Conservation (phyloP, 139 green algal genomes). For the Picochlorum sp. region DNA sequence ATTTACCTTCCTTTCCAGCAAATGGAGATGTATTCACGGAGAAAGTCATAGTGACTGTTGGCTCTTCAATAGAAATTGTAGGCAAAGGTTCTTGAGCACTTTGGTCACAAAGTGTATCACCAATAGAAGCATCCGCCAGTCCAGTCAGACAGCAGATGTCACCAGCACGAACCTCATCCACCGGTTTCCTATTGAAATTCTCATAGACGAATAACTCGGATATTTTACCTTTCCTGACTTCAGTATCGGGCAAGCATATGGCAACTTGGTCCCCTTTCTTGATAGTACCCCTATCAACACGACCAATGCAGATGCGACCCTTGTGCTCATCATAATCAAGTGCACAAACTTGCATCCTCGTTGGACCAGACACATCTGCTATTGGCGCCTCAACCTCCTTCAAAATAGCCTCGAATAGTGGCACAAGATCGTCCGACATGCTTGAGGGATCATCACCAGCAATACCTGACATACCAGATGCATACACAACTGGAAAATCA, state of each 20-base stretch:
- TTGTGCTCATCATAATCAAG: constrained; percentile 95
- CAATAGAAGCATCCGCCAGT: constrained; percentile 69
- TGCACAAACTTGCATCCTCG: constrained; percentile 77
- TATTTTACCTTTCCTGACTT: constrained; percentile 39
- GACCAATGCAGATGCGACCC: constrained; percentile 86
- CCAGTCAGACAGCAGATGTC: constrained; percentile 88
- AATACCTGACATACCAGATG: constrained; percentile 80
- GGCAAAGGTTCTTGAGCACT: constrained; percentile 58
- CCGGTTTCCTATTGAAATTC: constrained; percentile 64
- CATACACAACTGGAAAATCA: constrained; percentile 81
- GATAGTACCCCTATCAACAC: constrained; percentile 67
- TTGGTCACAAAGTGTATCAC: constrained; percentile 80
- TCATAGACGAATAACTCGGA: constrained; percentile 94
- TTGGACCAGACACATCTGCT: constrained; percentile 49
- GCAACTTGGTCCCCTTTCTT: constrained; percentile 37
- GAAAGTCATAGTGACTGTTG: constrained; percentile 97
- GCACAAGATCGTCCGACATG: constrained; percentile 72
- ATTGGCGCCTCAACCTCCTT: constrained; percentile 58
- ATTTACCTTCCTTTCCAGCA: constrained; percentile 91
- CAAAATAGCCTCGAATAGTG: constrained; percentile 91
- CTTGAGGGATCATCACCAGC: constrained; percentile 56
- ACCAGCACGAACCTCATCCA: constrained; percentile 69
- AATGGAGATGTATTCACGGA: constrained; percentile 91
- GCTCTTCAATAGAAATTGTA: constrained; percentile 93
- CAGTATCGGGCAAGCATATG: constrained; percentile 25